Conservation (phyloP, 2,329 filamentous ascomycete species). For the Talaromyces sp. region DNA sequence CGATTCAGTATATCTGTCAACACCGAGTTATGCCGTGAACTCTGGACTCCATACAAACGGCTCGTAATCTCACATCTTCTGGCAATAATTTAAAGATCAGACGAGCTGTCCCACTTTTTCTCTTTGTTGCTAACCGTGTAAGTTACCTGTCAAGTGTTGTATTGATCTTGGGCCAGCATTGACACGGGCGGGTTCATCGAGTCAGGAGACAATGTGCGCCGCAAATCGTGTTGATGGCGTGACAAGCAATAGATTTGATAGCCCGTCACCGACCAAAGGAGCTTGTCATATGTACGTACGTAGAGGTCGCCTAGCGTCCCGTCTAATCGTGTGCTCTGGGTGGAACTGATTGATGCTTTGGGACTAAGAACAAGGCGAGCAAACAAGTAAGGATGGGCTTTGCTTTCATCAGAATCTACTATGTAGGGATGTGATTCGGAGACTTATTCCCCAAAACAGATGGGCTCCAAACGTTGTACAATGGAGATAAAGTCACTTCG, state of each 20-base stretch:
- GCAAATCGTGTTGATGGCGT: conserved; percentile 2
- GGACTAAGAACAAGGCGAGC: not conserved
- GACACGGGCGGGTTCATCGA: not conserved
- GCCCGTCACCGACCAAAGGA: not conserved
- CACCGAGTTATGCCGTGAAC: not conserved
- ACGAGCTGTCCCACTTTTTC: not conserved
- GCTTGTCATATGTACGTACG: not conserved
- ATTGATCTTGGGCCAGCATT: not conserved
- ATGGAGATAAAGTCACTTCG: not conserved
- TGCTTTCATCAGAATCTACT: not conserved
- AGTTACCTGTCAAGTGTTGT: too few species aligned
- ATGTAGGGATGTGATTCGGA: not conserved
- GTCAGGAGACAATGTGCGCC: not conserved
- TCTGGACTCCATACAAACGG: not conserved
- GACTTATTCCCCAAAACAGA: not conserved
- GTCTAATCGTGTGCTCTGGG: not conserved
- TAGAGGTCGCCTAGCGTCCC: not conserved
- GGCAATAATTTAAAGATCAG: not conserved
- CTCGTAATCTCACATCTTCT: not conserved
- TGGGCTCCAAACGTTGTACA: not conserved
- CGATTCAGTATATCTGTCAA: not conserved
- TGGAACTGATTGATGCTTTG: not conserved
- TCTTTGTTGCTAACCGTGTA: not conserved
- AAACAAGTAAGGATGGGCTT: not conserved
- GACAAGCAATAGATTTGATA: not conserved